Evolutionary conservation across 1,139 yeast species (phyloP).

Genomic region (Meyerozyma guilliermondii): DNA sequence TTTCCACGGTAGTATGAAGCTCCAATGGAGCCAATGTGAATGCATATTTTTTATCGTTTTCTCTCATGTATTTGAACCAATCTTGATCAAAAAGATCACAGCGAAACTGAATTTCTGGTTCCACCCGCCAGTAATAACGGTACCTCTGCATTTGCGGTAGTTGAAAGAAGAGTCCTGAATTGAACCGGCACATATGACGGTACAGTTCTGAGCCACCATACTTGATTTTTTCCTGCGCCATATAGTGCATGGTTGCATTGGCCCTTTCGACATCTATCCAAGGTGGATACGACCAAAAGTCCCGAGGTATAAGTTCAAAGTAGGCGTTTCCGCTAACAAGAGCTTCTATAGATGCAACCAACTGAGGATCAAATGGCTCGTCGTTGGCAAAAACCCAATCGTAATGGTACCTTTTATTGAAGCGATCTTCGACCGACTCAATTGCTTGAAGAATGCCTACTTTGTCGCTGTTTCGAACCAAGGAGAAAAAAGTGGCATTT

Average conservation of each 20-base stretch:
- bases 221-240: slow-evolving; percentile 15
- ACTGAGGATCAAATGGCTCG: slow-evolving; percentile 45
- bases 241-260: slow-evolving; percentile 12
- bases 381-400: slow-evolving; percentile 81
- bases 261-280: slow-evolving; percentile 20
- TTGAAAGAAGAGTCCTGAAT: slow-evolving; percentile 71
- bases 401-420: slow-evolving; percentile 59
- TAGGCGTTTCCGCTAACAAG: slow-evolving; percentile 43
- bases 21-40: slow-evolving; percentile 42
- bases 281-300: slow-evolving; percentile 41
- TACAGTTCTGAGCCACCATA: slow-evolving; percentile 79
- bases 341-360: slow-evolving; percentile 35
- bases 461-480: slow-evolving; percentile 69
- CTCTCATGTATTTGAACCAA: slow-evolving; percentile 79
- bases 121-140: slow-evolving; percentile 95
- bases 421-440: slow-evolving; percentile 63
- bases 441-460: slow-evolving; percentile 55
- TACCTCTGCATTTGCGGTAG: slow-evolving; percentile 63
- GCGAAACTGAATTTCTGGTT: slow-evolving; percentile 82
- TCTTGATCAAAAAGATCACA: slow-evolving; percentile 83
- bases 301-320: slow-evolving; percentile 43
- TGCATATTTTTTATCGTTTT: slow-evolving; percentile 68
- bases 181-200: slow-evolving; percentile 69
- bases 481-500: slow-evolving; percentile 62
- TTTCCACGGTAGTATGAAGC: slow-evolving; percentile 3